Evolutionary conservation across 1,139 yeast genomes (phyloP).

Genomic region (Blastobotrys arbuscula): DNA sequence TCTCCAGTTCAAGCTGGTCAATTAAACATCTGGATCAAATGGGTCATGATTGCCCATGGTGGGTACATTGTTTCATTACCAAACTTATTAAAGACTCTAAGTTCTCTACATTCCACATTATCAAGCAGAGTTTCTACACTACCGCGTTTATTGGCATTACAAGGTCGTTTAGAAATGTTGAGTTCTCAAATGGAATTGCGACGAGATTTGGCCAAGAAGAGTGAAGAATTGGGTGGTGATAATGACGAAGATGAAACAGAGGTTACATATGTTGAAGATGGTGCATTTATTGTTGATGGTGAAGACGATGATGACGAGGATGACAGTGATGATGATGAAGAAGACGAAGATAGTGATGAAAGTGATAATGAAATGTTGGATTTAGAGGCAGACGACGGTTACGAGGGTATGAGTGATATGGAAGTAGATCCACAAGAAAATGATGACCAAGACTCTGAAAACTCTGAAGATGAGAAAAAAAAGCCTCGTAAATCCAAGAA

Average conservation of each 20-base stretch:
- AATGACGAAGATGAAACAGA: conserved; percentile 37
- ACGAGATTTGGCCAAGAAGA: conserved; percentile 43
- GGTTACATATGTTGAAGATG: conserved; percentile 49
- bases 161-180: conserved; percentile 71
- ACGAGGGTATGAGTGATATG: conserved; percentile 25
- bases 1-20: conserved; percentile 63
- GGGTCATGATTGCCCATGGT: conserved; percentile 90
- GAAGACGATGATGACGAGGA: conserved; percentile 40
- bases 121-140: conserved; percentile 68
- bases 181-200: conserved; percentile 67
- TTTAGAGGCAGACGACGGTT: conserved; percentile 26
- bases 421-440: conserved; percentile 28
- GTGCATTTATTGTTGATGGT: conserved; percentile 42
- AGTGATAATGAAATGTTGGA: conserved; percentile 19
- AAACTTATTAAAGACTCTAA: conserved; percentile 58
- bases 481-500: conserved; percentile 1
- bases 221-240: conserved; percentile 31
- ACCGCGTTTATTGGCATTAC: conserved; percentile 74
- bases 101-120: conserved; percentile 73
- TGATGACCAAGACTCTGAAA: conserved; percentile 26
- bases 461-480: conserved; percentile 20
- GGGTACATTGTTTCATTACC: conserved; percentile 70
- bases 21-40: conserved; percentile 83
- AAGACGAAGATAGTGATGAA: conserved; percentile 31
- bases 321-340: conserved; percentile 36